Conservation (phyloP, 1,139 yeast genomes). For the Waltiozyma solani region DNA sequence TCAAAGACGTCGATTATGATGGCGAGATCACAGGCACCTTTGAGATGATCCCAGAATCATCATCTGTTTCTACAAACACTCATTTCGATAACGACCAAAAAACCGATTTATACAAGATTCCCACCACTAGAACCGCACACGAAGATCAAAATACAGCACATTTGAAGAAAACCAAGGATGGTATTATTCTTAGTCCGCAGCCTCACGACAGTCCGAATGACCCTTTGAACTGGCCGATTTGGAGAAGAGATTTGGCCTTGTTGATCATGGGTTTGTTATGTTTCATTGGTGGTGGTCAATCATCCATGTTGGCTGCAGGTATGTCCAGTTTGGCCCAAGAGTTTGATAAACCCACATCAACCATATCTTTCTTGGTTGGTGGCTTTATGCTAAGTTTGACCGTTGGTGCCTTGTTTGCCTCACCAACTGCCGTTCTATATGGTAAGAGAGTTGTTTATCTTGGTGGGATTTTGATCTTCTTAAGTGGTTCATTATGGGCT, state of each 20-base stretch:
- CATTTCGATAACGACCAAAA: not conserved
- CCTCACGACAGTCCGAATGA: constrained; percentile 61
- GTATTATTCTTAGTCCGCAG: constrained; percentile 53
- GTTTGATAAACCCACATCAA: constrained; percentile 33
- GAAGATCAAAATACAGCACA: constrained; percentile 1
- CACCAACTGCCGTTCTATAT: constrained; percentile 48
- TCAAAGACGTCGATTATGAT: constrained; percentile 30
- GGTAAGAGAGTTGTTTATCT: constrained; percentile 53
- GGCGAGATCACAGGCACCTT: constrained; percentile 39
- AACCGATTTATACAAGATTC: too few species aligned
- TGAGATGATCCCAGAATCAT: constrained; percentile 21
- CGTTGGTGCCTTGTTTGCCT: constrained; percentile 45
- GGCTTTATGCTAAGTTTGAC: constrained; percentile 52
- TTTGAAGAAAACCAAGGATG: constrained; percentile 30
- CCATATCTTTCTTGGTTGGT: constrained; percentile 47
- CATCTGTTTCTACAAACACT: not conserved
- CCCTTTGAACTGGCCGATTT: constrained; percentile 58
- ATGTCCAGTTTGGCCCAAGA: constrained; percentile 32
- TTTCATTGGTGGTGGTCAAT: constrained; percentile 54
- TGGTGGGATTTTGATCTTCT: constrained; percentile 36
- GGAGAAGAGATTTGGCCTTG: constrained; percentile 47
- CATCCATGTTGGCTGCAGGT: constrained; percentile 53
- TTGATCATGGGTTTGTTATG: constrained; percentile 47
- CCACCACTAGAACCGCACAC: not conserved
- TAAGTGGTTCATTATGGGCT: constrained; percentile 47